Evolutionary conservation across 306 rosid species (phyloP), one percentile per base, ranked within the genome.

Genomic region (Malus asiatica): DNA sequence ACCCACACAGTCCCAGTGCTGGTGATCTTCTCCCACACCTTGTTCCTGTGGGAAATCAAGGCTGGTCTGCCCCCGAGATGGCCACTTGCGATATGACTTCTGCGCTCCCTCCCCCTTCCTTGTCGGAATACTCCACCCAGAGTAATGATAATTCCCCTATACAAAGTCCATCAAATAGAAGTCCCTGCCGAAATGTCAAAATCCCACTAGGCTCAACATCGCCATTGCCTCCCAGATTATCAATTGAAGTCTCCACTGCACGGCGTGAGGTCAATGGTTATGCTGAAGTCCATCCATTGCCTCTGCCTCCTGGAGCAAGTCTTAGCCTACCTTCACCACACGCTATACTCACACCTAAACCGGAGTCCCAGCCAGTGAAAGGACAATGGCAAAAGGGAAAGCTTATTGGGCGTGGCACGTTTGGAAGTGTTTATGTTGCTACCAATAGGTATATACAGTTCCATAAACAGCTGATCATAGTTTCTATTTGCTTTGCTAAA

Each of bases 371-470:
- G 77, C 82, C 91, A 7, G 84, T 89, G 87, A 88, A 89, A 79
- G 78, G 84, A 78, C 92, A 96, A 70, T 96, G 99, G 99, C 88
- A 89, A 77, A 96, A 93, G 77, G 99, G 99, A 12, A 96, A 96
- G 83, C 96, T 93, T 67, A 93, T 96, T 52, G 99, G 99, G n/a
- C 90, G 99, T 5, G 99, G 99, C 82, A 96, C 99, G 20, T 96
- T 96, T 68, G 99, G 99, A 72, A 87, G 96, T 77, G 98, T 96
- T 72, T 96, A 87, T 80, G 98, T 84, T 82, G 99, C 98, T 57
- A 89, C 95, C 80, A 93, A 93, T 68, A 83, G 96, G 98, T 94
- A 83, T 20, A 38, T 74, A n/a, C 18, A 57, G 44, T 75, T 81
- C 78, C 46, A 5, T 59, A 19, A 51, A 25, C 20, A 51, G 68